These are phyloP conservation scores for Clavispora fructus DNA, from an alignment of 805 yeast genomes.

Conservation along the genomic window DNA sequence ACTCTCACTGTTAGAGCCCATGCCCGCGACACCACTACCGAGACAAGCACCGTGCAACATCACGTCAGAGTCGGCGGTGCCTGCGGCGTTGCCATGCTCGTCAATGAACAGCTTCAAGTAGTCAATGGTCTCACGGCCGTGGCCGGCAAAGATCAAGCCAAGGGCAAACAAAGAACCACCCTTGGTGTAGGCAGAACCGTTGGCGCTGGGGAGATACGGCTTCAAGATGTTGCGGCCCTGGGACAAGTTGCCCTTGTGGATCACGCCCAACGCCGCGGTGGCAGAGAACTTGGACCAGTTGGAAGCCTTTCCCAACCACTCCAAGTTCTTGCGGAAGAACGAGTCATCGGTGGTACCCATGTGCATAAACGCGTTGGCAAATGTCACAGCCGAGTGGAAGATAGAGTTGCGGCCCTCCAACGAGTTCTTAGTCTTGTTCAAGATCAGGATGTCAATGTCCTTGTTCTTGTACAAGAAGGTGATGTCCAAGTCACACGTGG, in stretches of 20 bases:
- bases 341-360: conserved; percentile 95
- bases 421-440: conserved; percentile 73
- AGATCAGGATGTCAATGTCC: conserved; percentile 76
- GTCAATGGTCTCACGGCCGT: conserved; percentile 81
- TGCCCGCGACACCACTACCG: conserved; percentile 94
- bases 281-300: conserved; percentile 98
- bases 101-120: conserved; percentile 70
- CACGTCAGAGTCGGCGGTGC: conserved; percentile 69
- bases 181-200: conserved; percentile 81
- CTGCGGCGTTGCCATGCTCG: conserved; percentile 60
- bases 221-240: conserved; percentile 83
- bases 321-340: conserved; percentile 83
- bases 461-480: conserved; percentile 84
- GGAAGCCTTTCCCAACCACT: conserved; percentile 96
- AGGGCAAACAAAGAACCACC: conserved; percentile 94
- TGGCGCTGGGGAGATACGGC: conserved; percentile 83
- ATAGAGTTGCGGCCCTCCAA: conserved; percentile 91
- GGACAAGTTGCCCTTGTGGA: conserved; percentile 88
- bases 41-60: conserved; percentile 92
- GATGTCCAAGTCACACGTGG: conserved; percentile 87
- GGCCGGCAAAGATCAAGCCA: conserved; percentile 94
- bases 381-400: conserved; percentile 93
- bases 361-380: conserved; percentile 90
- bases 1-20: conserved; percentile 75
- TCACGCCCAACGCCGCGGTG: conserved; percentile 96